Evolutionary conservation across 1,284 basidiomycete genomes (phyloP).

Genomic region (Leccinum brunneo-olivaceum): DNA sequence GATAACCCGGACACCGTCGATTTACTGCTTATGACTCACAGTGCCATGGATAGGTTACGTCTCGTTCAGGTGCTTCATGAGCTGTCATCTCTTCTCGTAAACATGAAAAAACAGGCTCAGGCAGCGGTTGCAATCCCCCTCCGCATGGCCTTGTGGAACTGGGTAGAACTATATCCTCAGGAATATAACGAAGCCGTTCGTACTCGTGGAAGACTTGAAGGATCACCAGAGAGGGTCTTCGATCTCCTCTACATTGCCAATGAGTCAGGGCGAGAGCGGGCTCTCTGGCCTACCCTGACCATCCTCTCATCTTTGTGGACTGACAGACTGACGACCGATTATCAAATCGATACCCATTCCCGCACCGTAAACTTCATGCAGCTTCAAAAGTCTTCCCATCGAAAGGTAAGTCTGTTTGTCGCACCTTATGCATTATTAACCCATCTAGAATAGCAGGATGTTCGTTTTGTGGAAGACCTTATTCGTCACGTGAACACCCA

Average conservation of each 20-base stretch:
- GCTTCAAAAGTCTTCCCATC: constrained; percentile 29
- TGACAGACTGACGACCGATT: constrained; percentile 62
- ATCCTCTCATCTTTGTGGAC: constrained; percentile 74
- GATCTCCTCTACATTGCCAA: constrained; percentile 64
- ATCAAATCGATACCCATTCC: constrained; percentile 36
- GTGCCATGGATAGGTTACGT: constrained; percentile 59
- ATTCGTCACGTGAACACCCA: constrained; percentile 43
- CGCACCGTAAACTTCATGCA: constrained; percentile 30
- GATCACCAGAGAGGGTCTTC: constrained; percentile 77
- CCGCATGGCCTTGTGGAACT: constrained; percentile 84
- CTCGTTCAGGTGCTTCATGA: constrained; percentile 71
- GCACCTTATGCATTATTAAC: not conserved
- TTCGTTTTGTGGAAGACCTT: constrained; percentile 53
- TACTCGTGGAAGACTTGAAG: constrained; percentile 63
- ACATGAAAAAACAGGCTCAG: constrained; percentile 75
- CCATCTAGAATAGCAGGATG: constrained; percentile 32
- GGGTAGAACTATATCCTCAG: constrained; percentile 77
- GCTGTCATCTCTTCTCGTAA: constrained; percentile 76
- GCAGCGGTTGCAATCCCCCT: constrained; percentile 69
- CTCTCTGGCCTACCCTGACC: constrained; percentile 78
- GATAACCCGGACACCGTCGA: constrained; percentile 64
- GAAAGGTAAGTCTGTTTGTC: constrained; percentile 33
- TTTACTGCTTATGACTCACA: constrained; percentile 67
- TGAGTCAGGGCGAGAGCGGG: constrained; percentile 49
- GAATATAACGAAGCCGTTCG: constrained; percentile 76